Conservation (phyloP, 176 grass and related monocot genomes). For the Aechmea fasciata region DNA sequence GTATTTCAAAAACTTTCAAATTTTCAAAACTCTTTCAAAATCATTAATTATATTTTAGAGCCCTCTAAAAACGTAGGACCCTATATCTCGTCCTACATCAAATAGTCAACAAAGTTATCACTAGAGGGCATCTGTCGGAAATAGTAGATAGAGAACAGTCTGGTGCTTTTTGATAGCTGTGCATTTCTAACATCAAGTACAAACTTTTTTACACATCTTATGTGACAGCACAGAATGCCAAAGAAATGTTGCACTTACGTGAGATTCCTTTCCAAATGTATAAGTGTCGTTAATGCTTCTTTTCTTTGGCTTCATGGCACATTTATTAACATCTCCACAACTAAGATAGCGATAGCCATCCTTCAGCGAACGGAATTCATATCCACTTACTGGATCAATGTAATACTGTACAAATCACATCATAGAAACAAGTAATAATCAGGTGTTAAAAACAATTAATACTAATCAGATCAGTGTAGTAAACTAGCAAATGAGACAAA, state of each 20-base stretch:
- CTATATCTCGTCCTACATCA: no score
- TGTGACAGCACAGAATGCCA: no score
- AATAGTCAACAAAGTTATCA: no score
- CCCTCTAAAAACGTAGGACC: no score
- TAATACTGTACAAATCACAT: conserved; percentile 44
- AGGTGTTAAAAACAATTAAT: background rate
- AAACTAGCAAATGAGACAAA: background rate
- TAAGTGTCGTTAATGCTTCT: conserved; percentile 31
- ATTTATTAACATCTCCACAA: conserved; percentile 31
- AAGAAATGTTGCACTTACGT: conserved; percentile 32
- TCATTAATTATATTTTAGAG: no score
- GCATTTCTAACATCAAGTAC: no score
- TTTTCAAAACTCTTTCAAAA: no score
- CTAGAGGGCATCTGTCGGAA: no score
- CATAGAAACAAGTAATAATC: background rate
- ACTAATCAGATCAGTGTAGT: background rate
- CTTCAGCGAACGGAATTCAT: conserved; percentile 50
- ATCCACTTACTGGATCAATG: conserved; percentile 54
- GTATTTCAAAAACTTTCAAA: no score
- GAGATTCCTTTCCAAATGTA: conserved; percentile 18
- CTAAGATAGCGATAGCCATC: conserved; percentile 42
- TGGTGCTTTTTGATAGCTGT: background rate
- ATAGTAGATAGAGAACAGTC: background rate
- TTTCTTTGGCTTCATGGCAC: conserved; percentile 29
- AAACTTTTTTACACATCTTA: no score